These are phyloP conservation scores for Curvularia sp. DNA, from an alignment of 2,329 filamentous ascomycete genomes.

Conservation along the genomic window DNA sequence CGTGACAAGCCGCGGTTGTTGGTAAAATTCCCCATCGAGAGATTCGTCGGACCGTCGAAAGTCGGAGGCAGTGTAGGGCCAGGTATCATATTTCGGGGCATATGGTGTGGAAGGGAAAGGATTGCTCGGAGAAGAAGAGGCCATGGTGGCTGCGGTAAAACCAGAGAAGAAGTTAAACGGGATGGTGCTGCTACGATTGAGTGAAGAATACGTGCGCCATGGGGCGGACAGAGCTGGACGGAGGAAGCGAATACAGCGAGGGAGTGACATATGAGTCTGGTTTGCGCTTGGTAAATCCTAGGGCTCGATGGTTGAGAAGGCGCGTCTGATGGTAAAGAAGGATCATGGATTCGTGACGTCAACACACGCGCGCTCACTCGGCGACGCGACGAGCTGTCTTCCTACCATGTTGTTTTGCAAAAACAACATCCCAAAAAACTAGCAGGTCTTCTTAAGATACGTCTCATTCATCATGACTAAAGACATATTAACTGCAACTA, in stretches of 20 bases:
- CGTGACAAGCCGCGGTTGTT: slow-evolving; percentile 58
- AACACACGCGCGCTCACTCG: slow-evolving; percentile 32
- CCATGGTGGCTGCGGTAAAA: slow-evolving; percentile 16
- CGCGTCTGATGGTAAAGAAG: slow-evolving; percentile 13
- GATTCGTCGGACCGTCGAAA: slow-evolving; percentile 51
- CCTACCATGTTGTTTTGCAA: background rate
- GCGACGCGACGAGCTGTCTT: background rate
- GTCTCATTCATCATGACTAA: background rate
- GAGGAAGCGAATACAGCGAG: background rate
- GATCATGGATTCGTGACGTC: slow-evolving; percentile 22
- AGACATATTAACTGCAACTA: background rate
- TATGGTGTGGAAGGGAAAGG: slow-evolving; percentile 25
- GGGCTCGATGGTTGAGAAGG: background rate
- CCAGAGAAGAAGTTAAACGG: slow-evolving; percentile 27
- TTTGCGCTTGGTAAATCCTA: background rate
- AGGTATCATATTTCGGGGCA: slow-evolving; percentile 27
- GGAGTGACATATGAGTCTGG: slow-evolving; percentile 15
- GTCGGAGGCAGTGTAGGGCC: slow-evolving; percentile 39
- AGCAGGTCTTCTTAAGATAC: too few species aligned
- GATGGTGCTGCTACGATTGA: slow-evolving; percentile 6
- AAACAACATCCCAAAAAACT: too few species aligned
- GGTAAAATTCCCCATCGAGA: slow-evolving; percentile 51
- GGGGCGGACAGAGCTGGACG: background rate
- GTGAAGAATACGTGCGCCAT: slow-evolving; percentile 17
- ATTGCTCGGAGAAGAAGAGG: background rate